Evolutionary conservation across 108 stramenopile species (phyloP).

Genomic region (Discostella pseudostelligera): DNA sequence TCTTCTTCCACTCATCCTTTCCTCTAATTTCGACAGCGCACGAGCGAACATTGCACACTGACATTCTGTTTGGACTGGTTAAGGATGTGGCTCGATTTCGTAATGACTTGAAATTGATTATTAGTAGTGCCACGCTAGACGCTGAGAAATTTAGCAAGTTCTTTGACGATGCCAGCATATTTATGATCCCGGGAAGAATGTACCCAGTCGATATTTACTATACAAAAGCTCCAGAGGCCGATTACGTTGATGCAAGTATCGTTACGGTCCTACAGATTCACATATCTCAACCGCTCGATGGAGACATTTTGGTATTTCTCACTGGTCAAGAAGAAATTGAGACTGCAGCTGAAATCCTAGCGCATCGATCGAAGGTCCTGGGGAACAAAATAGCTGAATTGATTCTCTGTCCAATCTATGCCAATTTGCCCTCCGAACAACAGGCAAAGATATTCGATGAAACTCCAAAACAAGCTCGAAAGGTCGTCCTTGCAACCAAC

Average conservation of each 20-base stretch:
- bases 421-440: constrained; percentile 96
- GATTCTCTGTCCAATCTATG: constrained; percentile 97
- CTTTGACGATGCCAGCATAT: constrained; percentile 97
- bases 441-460: constrained; percentile 99
- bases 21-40: constrained; percentile 57
- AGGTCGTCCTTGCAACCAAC: constrained; percentile 98
- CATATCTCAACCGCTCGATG: constrained; percentile 94
- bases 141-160: constrained; percentile 98
- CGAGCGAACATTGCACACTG: constrained; percentile 96
- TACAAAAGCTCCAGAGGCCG: constrained; percentile 99
- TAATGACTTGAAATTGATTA: constrained; percentile 91
- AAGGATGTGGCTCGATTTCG: constrained; percentile 97
- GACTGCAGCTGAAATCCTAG: constrained; percentile 91
- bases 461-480: constrained; percentile 92
- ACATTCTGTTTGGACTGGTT: constrained; percentile 95
- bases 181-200: constrained; percentile 95
- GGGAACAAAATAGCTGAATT: constrained; percentile 96
- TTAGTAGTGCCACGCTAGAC: constrained; percentile 97
- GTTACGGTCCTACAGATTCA: constrained; percentile 98
- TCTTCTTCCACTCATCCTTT: too few relatives aligned
- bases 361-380: constrained; percentile 77
- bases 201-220: constrained; percentile 92
- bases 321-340: constrained; percentile 99
- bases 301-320: constrained; percentile 97
- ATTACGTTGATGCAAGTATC: constrained; percentile 99